Evolutionary conservation across 73 alveolate species (phyloP).

Genomic region (Paramecium biaurelia): DNA sequence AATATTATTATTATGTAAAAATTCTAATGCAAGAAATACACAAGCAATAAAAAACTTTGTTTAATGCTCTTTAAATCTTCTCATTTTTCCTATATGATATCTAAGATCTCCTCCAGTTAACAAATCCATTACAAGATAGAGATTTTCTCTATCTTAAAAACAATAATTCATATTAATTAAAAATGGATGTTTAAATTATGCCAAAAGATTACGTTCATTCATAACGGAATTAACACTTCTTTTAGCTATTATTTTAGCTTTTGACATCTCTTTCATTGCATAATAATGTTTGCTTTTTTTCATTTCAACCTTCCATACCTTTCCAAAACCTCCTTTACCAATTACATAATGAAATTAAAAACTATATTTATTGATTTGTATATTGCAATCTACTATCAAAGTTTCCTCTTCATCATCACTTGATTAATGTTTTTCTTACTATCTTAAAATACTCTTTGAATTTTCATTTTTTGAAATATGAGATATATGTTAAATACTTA

Average conservation of each 20-base stretch:
- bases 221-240: constrained; percentile 78
- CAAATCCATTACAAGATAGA: constrained; percentile 90
- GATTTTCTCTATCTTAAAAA: constrained; percentile 90
- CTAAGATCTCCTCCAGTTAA: constrained; percentile 97
- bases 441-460: background rate
- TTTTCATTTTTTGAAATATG: background rate
- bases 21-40: constrained; percentile 87
- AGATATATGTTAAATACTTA: background rate
- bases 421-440: background rate
- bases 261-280: constrained; percentile 90
- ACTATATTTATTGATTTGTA: constrained; percentile 49
- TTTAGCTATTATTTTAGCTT: constrained; percentile 73
- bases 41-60: constrained; percentile 92
- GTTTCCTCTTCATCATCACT: background rate
- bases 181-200: constrained; percentile 79
- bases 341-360: constrained; percentile 76
- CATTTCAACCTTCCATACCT: constrained; percentile 89
- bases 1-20: constrained; percentile 86
- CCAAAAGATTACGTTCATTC: constrained; percentile 76
- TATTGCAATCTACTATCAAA: background rate
- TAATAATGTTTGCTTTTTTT: constrained; percentile 66
- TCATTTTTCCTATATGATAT: constrained; percentile 82
- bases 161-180: constrained; percentile 92
- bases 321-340: constrained; percentile 91
- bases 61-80: constrained; percentile 88